Base-by-base conservation (phyloP, 352 stramenopile species). In the Plasmopara muralis region DNA sequence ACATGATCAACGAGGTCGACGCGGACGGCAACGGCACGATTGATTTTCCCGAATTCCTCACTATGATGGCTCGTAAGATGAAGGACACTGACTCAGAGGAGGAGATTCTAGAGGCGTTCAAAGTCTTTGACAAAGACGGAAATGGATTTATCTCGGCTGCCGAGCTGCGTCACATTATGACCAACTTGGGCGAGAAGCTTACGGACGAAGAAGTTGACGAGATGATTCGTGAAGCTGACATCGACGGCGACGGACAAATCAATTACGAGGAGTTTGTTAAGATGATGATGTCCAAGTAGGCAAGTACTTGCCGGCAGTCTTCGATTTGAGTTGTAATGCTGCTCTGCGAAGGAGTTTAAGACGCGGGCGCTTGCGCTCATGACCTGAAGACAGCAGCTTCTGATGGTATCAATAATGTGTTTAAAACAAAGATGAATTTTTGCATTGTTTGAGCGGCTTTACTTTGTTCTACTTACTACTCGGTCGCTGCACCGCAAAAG, bases 1-100 rank as follows among this genome's bases (percentile, higher is more conserved):
- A 99, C 85, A 99, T 99, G 95, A 99, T 99, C 77, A 98, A 98
- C 72, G 96, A 98, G 64, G 96, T 99, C 28, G 97, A 99, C 76
- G 95, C 97, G 50, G 97, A 99, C 77, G 96, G 96, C 64, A 98
- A 99, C 75, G 95, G 97, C 66, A 98, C 97, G 61, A 99, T 99
- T 68, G 96, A 99, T 82, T 99, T 99, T 78, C 91, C 97, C 7
- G 97, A 99, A 83, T 99, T 99, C 80, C 77, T 99, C 43, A 98
- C 96, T 43, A 97, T 99, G 80, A 99, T 99, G 96, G 97, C 96
- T 16, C 86, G 95, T 53, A 98, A 98, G 74, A 99, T 99, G 85
- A 98, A 98, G 91, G 96, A 99, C 77, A 98, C 95, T 38, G 96
- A 99, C 71, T 97, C 87, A 59, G 95, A 98, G 74, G 96, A 98